Evolutionary conservation across 2,329 filamentous ascomycete species (phyloP), one percentile per base, ranked within the genome.

Genomic region (Magnaporthiopsis rhizophila): DNA sequence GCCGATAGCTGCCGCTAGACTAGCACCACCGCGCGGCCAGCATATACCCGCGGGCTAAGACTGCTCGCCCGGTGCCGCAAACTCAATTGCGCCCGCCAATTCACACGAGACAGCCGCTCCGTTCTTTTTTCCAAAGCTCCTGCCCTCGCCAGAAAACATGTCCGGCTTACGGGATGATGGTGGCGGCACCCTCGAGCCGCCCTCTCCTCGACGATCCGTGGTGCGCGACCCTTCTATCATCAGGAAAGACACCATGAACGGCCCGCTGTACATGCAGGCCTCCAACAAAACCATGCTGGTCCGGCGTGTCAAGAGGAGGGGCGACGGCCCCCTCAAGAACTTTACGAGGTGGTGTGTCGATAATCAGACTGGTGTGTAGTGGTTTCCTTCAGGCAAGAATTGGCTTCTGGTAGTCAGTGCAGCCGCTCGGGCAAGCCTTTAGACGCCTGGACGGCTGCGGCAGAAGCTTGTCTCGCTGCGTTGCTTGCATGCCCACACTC

Each of bases 291-390:
- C 80, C 60, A 79, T 85, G 61, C 77, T 85, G 32, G 79, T 85
- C 24, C 80, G 83, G 69, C 82, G 84, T 68, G 76, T 83, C 67
- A 88, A 83, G 78, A 79, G 80, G 72, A 87, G 86, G 74, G 84
- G 86, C 62, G 83, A 89, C 69, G 81, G 86, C 64, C 79, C 86
- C 57, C 78, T 84, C 70, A 86, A 83, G 71, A 81, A 82, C 66
- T 75, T 90, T 59, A 83, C 85, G 66, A 80, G 82, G 72, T 91
- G 89, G 86, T 83, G 93, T 73, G 86, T 91, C 69, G 81, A 90
- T 72, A 91, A 94, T 75, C 90, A 94, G 75, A 88, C 91, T 71
- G 89, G 90, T 93, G 86, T 66, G 86, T 77, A 24, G 36, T 28
- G 5, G 2, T 18, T 9, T 18, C 45, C 30, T 9, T 30, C 57